Percentiles rank a stretch among this genome's conserved stretches.
phyloP scores from a whole-genome alignment of 1,284 basidiomycete genomes.

The Rhodotorula sp. region DNA sequence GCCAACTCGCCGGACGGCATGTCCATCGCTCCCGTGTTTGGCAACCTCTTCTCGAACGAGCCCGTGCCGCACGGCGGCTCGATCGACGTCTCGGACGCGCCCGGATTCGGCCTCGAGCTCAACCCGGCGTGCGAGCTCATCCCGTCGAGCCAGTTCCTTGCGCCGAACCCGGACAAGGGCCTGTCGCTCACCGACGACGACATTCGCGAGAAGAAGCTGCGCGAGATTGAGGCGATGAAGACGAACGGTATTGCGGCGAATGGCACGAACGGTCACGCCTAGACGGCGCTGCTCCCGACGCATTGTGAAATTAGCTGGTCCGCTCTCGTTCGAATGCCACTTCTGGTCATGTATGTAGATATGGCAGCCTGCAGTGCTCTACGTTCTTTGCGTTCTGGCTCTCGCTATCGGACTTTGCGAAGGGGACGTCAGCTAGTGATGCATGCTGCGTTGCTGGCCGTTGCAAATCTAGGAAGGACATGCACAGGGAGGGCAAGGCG shows the following conservation, averaged over 20 bases:
- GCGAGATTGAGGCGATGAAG: background rate
- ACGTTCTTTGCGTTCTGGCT: background rate
- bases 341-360: too few relatives aligned
- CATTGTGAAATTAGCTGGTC: too few relatives aligned
- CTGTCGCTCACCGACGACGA: constrained; percentile 16
- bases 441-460: too few relatives aligned
- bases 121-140: constrained; percentile 56
- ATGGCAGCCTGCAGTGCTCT: too few relatives aligned
- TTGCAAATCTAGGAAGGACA: too few relatives aligned
- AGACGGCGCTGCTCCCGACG: too few relatives aligned
- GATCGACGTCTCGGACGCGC: constrained; percentile 52
- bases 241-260: background rate
- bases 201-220: background rate
- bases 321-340: too few relatives aligned
- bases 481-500: too few relatives aligned
- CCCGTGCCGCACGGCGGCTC: constrained; percentile 55
- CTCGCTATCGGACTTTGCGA: too few relatives aligned
- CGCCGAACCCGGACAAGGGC: constrained; percentile 20
- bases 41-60: constrained; percentile 59
- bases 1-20: constrained; percentile 60
- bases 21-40: constrained; percentile 57
- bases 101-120: constrained; percentile 58
- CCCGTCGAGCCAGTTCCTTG: constrained; percentile 47
- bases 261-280: background rate
- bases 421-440: too few relatives aligned